Conservation (phyloP, 768 basidiomycete species). For the Mycena amicta region DNA sequence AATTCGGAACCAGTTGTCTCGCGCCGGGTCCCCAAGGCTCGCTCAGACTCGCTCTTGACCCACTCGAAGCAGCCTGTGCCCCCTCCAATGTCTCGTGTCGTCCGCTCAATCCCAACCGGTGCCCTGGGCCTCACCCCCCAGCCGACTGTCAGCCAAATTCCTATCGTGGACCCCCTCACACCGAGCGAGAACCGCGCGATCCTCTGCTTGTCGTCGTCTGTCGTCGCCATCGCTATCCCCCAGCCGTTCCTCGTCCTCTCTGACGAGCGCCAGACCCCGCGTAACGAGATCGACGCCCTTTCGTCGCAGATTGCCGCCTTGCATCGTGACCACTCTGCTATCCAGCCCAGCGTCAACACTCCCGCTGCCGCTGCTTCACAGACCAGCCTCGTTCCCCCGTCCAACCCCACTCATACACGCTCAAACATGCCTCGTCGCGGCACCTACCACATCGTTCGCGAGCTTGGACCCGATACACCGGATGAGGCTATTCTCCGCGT, state of each 20-base stretch:
- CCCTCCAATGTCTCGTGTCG: neutral
- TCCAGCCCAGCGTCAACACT: neutral
- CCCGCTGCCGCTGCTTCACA: neutral
- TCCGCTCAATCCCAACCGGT: neutral
- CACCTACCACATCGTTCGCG: neutral
- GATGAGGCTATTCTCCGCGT: conserved; percentile 2
- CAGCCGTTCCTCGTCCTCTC: neutral
- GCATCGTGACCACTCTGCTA: neutral
- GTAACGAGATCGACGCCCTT: neutral
- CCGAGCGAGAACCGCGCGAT: neutral
- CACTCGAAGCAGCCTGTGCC: neutral
- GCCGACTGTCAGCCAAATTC: neutral
- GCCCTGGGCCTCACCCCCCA: neutral
- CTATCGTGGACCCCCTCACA: neutral
- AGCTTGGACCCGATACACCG: neutral
- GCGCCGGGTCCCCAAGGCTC: neutral
- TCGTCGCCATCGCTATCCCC: neutral
- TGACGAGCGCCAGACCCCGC: neutral
- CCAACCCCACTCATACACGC: neutral
- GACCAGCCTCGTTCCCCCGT: neutral
- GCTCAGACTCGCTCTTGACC: neutral
- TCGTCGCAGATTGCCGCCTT: neutral
- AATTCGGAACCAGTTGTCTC: neutral
- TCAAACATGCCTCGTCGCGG: neutral
- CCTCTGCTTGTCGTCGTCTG: neutral